Percentiles rank a stretch among this genome's conserved stretches.
Evolutionary conservation across 2,329 filamentous ascomycete species (phyloP).

Genomic region (Sporothrix euskadiensis): DNA sequence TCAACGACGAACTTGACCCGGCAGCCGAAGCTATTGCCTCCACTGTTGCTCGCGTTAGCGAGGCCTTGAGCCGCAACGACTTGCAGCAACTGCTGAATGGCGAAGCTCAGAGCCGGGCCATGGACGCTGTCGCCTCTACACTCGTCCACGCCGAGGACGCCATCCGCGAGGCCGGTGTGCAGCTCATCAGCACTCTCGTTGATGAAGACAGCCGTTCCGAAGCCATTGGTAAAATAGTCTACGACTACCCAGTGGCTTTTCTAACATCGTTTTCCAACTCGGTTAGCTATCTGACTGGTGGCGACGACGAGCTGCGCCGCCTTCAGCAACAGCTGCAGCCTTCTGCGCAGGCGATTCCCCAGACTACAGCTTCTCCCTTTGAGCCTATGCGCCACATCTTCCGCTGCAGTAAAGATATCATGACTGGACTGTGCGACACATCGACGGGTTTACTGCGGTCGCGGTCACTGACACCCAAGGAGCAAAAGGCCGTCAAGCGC

Average conservation of each 20-base stretch:
- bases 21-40: constrained; percentile 63
- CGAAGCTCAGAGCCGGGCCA: constrained; percentile 59
- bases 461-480: constrained; percentile 58
- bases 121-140: constrained; percentile 73
- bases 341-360: constrained; percentile 34
- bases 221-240: constrained; percentile 51
- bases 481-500: constrained; percentile 65
- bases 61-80: constrained; percentile 66
- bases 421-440: constrained; percentile 58
- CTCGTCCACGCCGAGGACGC: constrained; percentile 78
- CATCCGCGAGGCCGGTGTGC: constrained; percentile 76
- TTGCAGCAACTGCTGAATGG: constrained; percentile 70
- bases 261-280: constrained; percentile 49
- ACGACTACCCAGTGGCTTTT: constrained; percentile 47
- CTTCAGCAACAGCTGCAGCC: not conserved
- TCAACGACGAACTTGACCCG: constrained; percentile 69
- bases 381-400: constrained; percentile 59
- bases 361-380: constrained; percentile 49
- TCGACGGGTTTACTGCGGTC: constrained; percentile 57
- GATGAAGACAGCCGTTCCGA: constrained; percentile 59
- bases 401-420: constrained; percentile 58
- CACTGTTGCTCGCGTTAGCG: constrained; percentile 75
- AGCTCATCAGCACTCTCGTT: constrained; percentile 80
- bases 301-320: constrained; percentile 17
- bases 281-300: constrained; percentile 45